Conservation (phyloP, 257 asterid genomes). For the Ligustrum vulgare region DNA sequence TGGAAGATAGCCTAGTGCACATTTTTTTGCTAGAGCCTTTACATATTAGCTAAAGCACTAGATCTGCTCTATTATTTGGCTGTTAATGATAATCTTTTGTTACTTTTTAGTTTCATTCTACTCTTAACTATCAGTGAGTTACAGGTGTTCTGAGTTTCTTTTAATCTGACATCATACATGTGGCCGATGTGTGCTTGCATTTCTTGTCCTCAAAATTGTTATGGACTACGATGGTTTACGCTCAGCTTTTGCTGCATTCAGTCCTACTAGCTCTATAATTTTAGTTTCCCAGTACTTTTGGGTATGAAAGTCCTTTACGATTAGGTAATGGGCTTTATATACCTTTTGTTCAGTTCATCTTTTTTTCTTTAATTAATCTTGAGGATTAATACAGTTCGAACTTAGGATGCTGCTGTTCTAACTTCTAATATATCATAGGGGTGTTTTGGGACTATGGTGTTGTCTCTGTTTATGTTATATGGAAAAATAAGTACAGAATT, state of each 20-base stretch:
- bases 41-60: not conserved
- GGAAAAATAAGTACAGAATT: not conserved
- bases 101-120: not conserved
- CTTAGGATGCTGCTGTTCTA: not conserved
- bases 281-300: not conserved
- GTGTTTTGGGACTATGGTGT: constrained; percentile 2
- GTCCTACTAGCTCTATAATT: not conserved
- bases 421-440: not conserved
- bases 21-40: not conserved
- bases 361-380: not conserved
- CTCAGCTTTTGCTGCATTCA: not conserved
- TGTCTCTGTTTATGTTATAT: not conserved
- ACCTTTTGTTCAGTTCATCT: not conserved
- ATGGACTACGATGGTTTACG: constrained; percentile 9
- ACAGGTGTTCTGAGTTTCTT: not conserved
- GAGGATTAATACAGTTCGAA: constrained; percentile 12
- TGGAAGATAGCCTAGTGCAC: not conserved
- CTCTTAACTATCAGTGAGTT: not conserved
- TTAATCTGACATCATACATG: constrained; percentile 5
- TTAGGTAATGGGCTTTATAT: not conserved
- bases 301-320: not conserved
- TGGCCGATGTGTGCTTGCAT: not conserved
- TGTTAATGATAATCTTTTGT: not conserved
- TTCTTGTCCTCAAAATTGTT: not conserved
- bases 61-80: not conserved